These are phyloP conservation scores for Eragrostis tef DNA, from an alignment of 202 grass and related monocot genomes.

Conservation along the genomic window DNA sequence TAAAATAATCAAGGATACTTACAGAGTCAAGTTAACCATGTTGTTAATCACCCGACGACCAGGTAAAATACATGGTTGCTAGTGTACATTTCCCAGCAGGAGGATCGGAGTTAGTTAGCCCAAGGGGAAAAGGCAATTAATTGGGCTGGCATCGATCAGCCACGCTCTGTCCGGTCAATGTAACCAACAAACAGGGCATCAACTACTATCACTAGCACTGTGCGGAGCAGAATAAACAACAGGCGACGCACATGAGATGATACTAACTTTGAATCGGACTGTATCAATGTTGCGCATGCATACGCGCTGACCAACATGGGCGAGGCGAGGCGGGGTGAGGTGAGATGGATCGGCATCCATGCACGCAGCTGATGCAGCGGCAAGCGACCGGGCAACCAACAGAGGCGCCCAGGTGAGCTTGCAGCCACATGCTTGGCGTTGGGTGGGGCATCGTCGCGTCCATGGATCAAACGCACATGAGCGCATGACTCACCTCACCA, in stretches of 20 bases:
- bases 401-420: conserved; percentile 32
- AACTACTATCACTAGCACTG: not conserved
- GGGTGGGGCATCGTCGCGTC: not conserved
- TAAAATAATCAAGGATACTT: not conserved
- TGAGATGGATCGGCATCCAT: conserved; percentile 19
- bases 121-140: not conserved
- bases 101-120: not conserved
- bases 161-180: conserved; percentile 20
- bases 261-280: conserved; percentile 19
- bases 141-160: not conserved
- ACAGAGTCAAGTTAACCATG: not conserved
- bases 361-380: conserved; percentile 7
- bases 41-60: not conserved
- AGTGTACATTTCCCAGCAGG: not conserved
- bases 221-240: conserved; percentile 3
- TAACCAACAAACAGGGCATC: not conserved
- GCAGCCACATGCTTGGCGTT: conserved; percentile 49
- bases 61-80: not conserved
- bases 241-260: conserved; percentile 48
- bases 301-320: conserved; percentile 38
- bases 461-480: not conserved
- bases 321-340: not conserved
- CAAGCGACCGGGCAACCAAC: conserved; percentile 50
- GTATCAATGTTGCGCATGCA: conserved; percentile 39
- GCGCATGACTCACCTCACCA: not conserved